Base-by-base conservation (phyloP, 768 basidiomycete genomes). In the Russula earlei region DNA sequence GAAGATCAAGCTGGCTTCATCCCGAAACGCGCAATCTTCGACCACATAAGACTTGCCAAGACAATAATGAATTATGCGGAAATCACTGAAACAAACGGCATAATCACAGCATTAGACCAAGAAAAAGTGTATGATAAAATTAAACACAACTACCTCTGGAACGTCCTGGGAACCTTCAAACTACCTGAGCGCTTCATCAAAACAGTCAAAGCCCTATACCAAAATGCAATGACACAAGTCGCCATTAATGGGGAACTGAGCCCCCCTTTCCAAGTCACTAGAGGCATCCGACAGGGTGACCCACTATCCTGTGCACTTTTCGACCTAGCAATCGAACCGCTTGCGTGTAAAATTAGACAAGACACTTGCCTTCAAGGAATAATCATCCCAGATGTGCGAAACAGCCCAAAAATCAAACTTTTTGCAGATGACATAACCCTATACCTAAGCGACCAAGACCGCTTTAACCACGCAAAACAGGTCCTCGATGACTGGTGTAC, bases 1-100 rank as follows among this genome's bases (percentile, higher is more conserved):
- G 0, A 1, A 5, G 50, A 57, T n/a, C 56, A 57, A 42, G 51
- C 56, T 1, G 51, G 56, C 3, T 57, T 57, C 34, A 40, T 58
- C 8, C 50, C 44, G 0, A 31, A 38, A 3, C 4, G 45, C 0
- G 41, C 37, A 10, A 58, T 58, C 17, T 48, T 43, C 14, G 14
- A 53, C 17, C 46, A 58, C 5, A 53, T 49, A 3, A 11, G 40
- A 10, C 51, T 58, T 0, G n/a, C 52, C 0, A 42, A 49, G 3
- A 4, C 33, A 1, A 53, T 58, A 3, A 53, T 49, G 14, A 34
- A 41, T 22, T 53, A 48, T 7, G 31, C 51, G 5, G 56, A 58
- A 29, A 17, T 25, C 0, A 49, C n/a, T 19, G 41, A 49, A 17
- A 33, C 34, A 4, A 20, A 58, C 12, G 52, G 56, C 1, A n/a